These are phyloP conservation scores for Daucus carota DNA, from an alignment of 129 eudicot species.

Conservation along the genomic window DH1_v3.0 NC_030382.2:42976001-42976500, in stretches of 20 bases:
- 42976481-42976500: conserved; percentile 38
- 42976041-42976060: background rate
- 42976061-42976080: background rate
- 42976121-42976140: background rate
- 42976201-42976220: conserved; percentile 25
- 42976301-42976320: conserved; percentile 32
- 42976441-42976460: conserved; percentile 64
- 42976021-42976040: background rate
- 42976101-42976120: background rate
- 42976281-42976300: conserved; percentile 27
- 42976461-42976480: conserved; percentile 63
- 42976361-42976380: conserved; percentile 13
- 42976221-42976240: conserved; percentile 22
- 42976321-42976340: conserved; percentile 21
- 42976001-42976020: background rate
- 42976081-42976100: background rate
- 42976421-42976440: conserved; percentile 61
- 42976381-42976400: conserved; percentile 36
- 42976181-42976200: background rate
- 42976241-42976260: conserved; percentile 18
- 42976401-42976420: conserved; percentile 30
- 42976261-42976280: conserved; percentile 25
- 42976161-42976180: background rate
- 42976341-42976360: conserved; percentile 11
- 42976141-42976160: background rate